Evolutionary conservation across 2,329 filamentous ascomycete genomes (phyloP).

Genomic region (Diaporthe vaccinii): DNA sequence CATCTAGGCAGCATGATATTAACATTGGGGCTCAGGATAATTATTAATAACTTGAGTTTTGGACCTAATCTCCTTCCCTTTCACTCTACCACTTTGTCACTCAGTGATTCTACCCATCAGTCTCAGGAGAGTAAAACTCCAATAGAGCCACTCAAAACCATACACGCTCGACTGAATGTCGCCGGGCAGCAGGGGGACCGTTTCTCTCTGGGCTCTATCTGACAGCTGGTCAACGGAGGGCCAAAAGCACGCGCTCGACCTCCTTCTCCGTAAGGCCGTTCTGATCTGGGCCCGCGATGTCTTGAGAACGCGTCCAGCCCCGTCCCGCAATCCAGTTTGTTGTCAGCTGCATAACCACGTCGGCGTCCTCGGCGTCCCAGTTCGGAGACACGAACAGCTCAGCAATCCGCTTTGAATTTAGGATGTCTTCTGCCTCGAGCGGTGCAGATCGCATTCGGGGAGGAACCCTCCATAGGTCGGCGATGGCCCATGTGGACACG

Average conservation of each 20-base stretch:
- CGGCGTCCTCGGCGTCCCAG: neutral
- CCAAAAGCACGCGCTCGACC: neutral
- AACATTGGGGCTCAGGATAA: neutral
- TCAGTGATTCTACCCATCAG: slow-evolving; percentile 4
- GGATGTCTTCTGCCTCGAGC: neutral
- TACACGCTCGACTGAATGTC: neutral
- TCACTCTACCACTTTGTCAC: neutral
- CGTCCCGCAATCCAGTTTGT: slow-evolving; percentile 7
- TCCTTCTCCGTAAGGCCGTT: neutral
- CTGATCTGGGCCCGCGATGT: neutral
- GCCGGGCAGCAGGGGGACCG: neutral
- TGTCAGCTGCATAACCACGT: neutral
- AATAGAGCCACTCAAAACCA: slow-evolving; percentile 14
- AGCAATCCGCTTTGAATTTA: neutral
- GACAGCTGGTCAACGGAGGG: neutral
- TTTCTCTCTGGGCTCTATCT: neutral
- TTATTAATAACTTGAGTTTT: neutral
- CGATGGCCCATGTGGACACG: neutral
- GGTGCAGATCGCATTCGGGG: slow-evolving; percentile 1
- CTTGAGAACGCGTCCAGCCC: slow-evolving; percentile 13
- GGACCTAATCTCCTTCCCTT: neutral
- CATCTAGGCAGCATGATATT: neutral
- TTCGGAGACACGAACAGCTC: slow-evolving; percentile 3
- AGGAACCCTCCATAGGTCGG: neutral
- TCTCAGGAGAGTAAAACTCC: neutral